A percentile compares a stretch with the other conserved stretches of the same genome.
phyloP scores from a whole-genome alignment of 495 filamentous ascomycete genomes.

The Talaromyces ruber region DNA sequence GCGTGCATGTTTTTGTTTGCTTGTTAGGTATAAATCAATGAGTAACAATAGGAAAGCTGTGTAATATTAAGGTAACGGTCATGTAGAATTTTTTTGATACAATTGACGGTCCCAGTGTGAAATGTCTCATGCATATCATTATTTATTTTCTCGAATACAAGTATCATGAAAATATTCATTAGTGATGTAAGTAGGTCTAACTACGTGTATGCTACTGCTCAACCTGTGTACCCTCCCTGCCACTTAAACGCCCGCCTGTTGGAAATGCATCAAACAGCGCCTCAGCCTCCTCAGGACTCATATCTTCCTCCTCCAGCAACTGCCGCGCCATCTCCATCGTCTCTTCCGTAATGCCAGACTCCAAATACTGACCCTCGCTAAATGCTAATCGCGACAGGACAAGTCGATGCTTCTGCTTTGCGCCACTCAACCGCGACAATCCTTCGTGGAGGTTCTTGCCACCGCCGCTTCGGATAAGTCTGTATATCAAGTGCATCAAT shows the following conservation, averaged over 20 bases:
- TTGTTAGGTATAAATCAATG: no score
- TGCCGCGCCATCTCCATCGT: slow-evolving; percentile 56
- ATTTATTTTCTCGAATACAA: no score
- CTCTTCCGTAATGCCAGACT: slow-evolving; percentile 58
- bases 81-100: no score
- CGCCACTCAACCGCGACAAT: slow-evolving; percentile 46
- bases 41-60: no score
- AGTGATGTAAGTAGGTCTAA: no score
- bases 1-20: no score
- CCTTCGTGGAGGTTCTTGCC: slow-evolving; percentile 48
- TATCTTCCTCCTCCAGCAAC: slow-evolving; percentile 50
- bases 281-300: slow-evolving; percentile 65
- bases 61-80: no score
- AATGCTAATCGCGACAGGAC: slow-evolving; percentile 61
- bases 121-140: no score
- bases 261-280: slow-evolving; percentile 50
- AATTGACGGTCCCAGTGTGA: no score
- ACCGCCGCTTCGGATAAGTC: slow-evolving; percentile 40
- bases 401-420: slow-evolving; percentile 57
- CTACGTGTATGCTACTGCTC: slow-evolving; percentile 6
- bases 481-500: slow-evolving; percentile 52
- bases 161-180: no score
- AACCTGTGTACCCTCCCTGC: slow-evolving; percentile 20
- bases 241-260: slow-evolving; percentile 1
- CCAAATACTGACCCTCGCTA: slow-evolving; percentile 50